Base-by-base conservation (phyloP, 148 eudicot species). In the Fagopyrum esculentum region DNA sequence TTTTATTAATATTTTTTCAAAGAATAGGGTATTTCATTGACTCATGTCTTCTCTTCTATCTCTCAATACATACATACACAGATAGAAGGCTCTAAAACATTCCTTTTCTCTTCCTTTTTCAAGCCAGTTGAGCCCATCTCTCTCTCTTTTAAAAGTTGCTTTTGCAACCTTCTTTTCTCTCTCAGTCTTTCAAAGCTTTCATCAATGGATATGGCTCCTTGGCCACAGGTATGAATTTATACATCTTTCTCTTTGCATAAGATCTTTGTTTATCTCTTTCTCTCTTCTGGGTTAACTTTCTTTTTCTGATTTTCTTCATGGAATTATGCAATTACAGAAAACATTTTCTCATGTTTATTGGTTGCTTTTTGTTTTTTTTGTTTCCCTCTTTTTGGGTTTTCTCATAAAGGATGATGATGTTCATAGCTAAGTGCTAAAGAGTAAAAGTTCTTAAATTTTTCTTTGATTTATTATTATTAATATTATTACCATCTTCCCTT, bases 321-420 rank as follows among this genome's bases (percentile, higher is more conserved):
- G 66, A 60, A 22, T 60, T 60, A 55, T 55, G 60, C 8, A 7
- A 60, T 19, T 35, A 43, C 12, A 66, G 71, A 22, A 40, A 66
- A 46, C 45, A 35, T 66, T 43, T 66, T 66, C 2, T 6, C 46
- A 66, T 66, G 71, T 11, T 40, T 6, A 12, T 35, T 9, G 16
- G 15, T 61, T 26, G 29, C 68, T 60, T 30, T 30, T 63, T 30
- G 16, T n/a, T 63, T 10, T 10, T 63, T 66, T 66, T 66, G 71
- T 66, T 66, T 66, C 71, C 71, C 71, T 66, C 71, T 66, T 66
- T 66, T 66, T 66, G 71, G 71, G 46, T 66, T 66, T 66, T 72
- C 74, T 48, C 56, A 50, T 30, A 72, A 48, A 72, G 74, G 59
- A 72, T 49, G 74, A 72, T 72, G 74, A 72, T 72, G 74, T 72